Percentiles rank a stretch among this genome's conserved stretches.
Conservation (phyloP, 352 stramenopile species). For the Globisporangium lucens region DNA sequence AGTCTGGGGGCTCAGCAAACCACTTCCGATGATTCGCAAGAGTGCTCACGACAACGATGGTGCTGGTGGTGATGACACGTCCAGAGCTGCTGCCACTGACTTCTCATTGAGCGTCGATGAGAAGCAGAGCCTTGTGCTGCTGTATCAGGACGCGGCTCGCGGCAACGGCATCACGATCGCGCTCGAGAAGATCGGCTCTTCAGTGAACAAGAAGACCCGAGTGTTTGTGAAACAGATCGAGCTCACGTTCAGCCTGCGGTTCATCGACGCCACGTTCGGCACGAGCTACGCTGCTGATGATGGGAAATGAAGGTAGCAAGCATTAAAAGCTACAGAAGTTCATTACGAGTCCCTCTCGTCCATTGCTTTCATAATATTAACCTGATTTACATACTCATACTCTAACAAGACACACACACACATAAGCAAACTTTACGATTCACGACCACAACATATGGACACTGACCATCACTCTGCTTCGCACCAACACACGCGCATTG, state of each 20-base stretch:
- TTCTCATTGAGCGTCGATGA: constrained; percentile 26
- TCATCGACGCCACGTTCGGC: constrained; percentile 51
- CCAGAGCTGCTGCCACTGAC: constrained; percentile 5
- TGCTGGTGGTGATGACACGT: not conserved
- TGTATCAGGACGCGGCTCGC: constrained; percentile 24
- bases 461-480: not conserved
- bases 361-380: not conserved
- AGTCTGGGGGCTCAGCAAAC: constrained; percentile 44
- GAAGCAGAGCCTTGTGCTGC: constrained; percentile 20
- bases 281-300: constrained; percentile 31
- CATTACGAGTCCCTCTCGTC: too few species aligned
- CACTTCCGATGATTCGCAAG: constrained; percentile 20
- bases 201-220: constrained; percentile 9
- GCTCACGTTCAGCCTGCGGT: constrained; percentile 34
- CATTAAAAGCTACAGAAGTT: not conserved
- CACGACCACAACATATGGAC: not conserved
- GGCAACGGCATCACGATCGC: constrained; percentile 30
- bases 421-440: not conserved
- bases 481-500: not conserved
- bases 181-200: constrained; percentile 14
- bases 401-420: not conserved
- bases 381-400: not conserved
- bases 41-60: not conserved
- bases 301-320: not conserved
- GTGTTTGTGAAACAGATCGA: constrained; percentile 41